Percentiles rank a stretch among this genome's conserved stretches.
These are phyloP conservation scores for Pseudonitzschia delicatissima DNA, from an alignment of 108 stramenopile genomes.

Conservation along the genomic window DNA sequence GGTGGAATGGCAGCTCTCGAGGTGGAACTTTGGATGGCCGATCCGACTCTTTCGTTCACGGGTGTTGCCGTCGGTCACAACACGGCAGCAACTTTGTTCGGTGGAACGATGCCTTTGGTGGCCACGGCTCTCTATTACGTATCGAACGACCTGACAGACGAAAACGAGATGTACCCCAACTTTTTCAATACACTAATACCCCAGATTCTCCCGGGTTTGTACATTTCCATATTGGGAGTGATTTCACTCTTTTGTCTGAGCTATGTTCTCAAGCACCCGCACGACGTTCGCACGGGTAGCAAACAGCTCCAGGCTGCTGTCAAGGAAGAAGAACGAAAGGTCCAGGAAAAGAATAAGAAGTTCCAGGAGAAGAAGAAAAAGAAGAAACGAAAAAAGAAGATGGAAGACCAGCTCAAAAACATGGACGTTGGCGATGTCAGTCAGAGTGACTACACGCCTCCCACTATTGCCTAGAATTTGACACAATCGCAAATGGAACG, in stretches of 20 bases:
- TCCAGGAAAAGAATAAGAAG: conserved; percentile 13
- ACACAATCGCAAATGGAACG: too few species aligned
- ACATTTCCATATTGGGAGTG: conserved; percentile 48
- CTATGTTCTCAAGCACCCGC: conserved; percentile 51
- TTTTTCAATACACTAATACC: conserved; percentile 42
- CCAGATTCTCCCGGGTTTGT: conserved; percentile 53
- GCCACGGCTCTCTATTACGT: conserved; percentile 62
- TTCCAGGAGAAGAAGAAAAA: conserved; percentile 18
- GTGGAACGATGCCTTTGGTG: conserved; percentile 65
- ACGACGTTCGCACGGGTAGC: conserved; percentile 57
- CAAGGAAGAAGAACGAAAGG: conserved; percentile 36
- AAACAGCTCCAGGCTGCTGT: conserved; percentile 40
- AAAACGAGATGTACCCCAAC: conserved; percentile 22
- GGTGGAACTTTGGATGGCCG: conserved; percentile 71
- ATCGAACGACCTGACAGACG: conserved; percentile 15
- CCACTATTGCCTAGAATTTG: conserved; percentile 9
- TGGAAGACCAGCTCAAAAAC: conserved; percentile 26
- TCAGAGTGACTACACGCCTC: too few species aligned
- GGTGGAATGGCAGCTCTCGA: conserved; percentile 66
- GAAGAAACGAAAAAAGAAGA: conserved; percentile 20
- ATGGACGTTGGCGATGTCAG: conserved; percentile 5
- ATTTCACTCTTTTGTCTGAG: conserved; percentile 35
- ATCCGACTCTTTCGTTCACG: conserved; percentile 64
- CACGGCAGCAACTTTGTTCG: conserved; percentile 50
- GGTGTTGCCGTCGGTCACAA: conserved; percentile 71